Percentiles rank a stretch among this genome's conserved stretches.
These are phyloP conservation scores for Microdochium bolleyi DNA, from an alignment of 2,329 filamentous ascomycete genomes.

Conservation along the genomic window DNA sequence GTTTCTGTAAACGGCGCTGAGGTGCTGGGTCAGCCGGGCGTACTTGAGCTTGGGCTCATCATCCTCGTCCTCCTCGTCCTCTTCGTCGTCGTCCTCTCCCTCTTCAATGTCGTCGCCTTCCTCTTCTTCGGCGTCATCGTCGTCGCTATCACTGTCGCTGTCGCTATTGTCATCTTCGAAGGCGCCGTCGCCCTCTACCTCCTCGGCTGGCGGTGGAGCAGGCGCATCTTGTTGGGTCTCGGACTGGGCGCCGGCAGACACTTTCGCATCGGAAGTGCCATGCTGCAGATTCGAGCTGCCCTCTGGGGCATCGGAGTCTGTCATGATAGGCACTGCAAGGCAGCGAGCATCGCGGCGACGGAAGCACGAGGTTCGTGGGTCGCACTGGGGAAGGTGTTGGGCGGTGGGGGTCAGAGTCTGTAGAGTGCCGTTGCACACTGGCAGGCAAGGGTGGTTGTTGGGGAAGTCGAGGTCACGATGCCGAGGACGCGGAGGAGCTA, in stretches of 20 bases:
- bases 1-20: slow-evolving; percentile 81
- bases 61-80: slow-evolving; percentile 77
- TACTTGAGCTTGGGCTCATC: slow-evolving; percentile 95
- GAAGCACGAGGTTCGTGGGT: too few species aligned
- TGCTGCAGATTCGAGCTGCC: slow-evolving; percentile 4
- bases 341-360: neutral
- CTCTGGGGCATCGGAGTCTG: slow-evolving; percentile 2
- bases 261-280: slow-evolving; percentile 5
- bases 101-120: slow-evolving; percentile 36
- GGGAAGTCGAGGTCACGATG: neutral
- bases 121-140: slow-evolving; percentile 14
- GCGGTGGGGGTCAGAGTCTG: too few species aligned
- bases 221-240: neutral
- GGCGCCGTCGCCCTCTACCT: neutral
- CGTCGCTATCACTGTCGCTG: slow-evolving; percentile 3
- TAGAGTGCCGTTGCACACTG: too few species aligned
- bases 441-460: too few species aligned
- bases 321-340: neutral
- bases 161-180: slow-evolving; percentile 7
- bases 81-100: slow-evolving; percentile 47
- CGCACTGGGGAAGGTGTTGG: too few species aligned
- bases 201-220: neutral
- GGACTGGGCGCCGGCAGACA: neutral
- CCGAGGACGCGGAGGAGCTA: neutral
- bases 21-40: slow-evolving; percentile 71